A percentile compares a stretch with the other conserved stretches of the same genome.
Conservation (phyloP, 306 rosid species). For the Prunus armeniaca region DNA sequence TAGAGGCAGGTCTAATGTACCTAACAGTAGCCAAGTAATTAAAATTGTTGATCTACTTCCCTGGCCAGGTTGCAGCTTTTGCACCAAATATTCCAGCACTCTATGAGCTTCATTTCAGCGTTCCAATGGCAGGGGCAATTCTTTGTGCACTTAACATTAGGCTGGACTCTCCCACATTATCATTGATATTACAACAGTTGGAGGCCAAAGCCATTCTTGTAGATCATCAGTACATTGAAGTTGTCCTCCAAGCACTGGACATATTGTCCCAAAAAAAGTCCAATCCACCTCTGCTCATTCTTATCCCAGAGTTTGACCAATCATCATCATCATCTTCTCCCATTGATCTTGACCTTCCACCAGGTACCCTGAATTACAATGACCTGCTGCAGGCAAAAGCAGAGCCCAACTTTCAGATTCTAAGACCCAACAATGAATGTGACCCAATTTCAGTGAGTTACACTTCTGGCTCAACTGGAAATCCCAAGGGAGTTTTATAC, state of each 20-base stretch:
- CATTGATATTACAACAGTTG: slow-evolving; percentile 49
- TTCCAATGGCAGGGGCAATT: slow-evolving; percentile 82
- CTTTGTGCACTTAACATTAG: slow-evolving; percentile 63
- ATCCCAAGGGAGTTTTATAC: slow-evolving; percentile 72
- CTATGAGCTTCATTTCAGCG: slow-evolving; percentile 76
- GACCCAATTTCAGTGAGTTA: slow-evolving; percentile 73
- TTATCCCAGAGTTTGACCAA: slow-evolving; percentile 37
- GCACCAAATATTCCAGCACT: slow-evolving; percentile 79
- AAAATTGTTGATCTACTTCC: slow-evolving; percentile 1
- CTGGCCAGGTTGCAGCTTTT: slow-evolving; percentile 60
- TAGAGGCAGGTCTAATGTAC: no score
- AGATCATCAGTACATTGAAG: slow-evolving; percentile 47
- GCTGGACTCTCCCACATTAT: slow-evolving; percentile 49
- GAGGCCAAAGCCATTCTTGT: slow-evolving; percentile 60
- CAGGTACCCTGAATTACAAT: slow-evolving; percentile 35
- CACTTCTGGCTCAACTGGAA: slow-evolving; percentile 86
- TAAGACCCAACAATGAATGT: slow-evolving; percentile 39
- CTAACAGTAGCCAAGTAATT: no score
- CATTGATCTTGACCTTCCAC: slow-evolving; percentile 24
- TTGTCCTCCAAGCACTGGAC: slow-evolving; percentile 41
- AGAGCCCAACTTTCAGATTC: slow-evolving; percentile 30
- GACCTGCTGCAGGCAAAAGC: slow-evolving; percentile 36
- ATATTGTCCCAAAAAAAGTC: slow-evolving; percentile 25
- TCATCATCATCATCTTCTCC: slow-evolving; percentile 2
- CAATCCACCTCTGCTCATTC: slow-evolving; percentile 55